Evolutionary conservation across 768 basidiomycete species (phyloP).

Genomic region (Russula emetica): DNA sequence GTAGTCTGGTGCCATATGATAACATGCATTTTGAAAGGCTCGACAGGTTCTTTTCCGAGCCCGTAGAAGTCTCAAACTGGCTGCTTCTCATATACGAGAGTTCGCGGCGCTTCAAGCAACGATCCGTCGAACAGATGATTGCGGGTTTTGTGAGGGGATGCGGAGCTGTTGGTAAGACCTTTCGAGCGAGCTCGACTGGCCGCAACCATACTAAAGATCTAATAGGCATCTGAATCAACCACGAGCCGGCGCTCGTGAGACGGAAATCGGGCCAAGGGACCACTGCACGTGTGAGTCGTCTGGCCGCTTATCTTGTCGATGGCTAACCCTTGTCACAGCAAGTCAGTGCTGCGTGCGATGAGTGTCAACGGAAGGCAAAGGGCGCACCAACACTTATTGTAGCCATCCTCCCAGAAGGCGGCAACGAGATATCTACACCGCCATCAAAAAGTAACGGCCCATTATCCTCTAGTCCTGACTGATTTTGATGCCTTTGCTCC

Average conservation of each 20-base stretch:
- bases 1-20: too few relatives aligned
- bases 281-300: slow-evolving; percentile 34
- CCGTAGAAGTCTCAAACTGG: slow-evolving; percentile 53
- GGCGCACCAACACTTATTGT: slow-evolving; percentile 29
- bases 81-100: slow-evolving; percentile 63
- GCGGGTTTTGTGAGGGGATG: slow-evolving; percentile 47
- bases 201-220: neutral
- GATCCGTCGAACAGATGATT: slow-evolving; percentile 50
- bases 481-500: neutral
- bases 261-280: slow-evolving; percentile 56
- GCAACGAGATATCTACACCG: slow-evolving; percentile 69
- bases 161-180: slow-evolving; percentile 51
- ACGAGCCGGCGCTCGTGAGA: slow-evolving; percentile 41
- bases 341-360: slow-evolving; percentile 48
- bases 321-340: slow-evolving; percentile 34
- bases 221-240: slow-evolving; percentile 56
- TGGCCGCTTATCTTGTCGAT: neutral
- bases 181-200: neutral
- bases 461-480: neutral
- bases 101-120: slow-evolving; percentile 48
- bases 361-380: slow-evolving; percentile 39
- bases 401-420: slow-evolving; percentile 35
- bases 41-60: slow-evolving; percentile 62
- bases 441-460: slow-evolving; percentile 68
- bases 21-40: slow-evolving; percentile 42